Conservation (phyloP, 2,329 filamentous ascomycete genomes). For the Penicillium sp. region DNA sequence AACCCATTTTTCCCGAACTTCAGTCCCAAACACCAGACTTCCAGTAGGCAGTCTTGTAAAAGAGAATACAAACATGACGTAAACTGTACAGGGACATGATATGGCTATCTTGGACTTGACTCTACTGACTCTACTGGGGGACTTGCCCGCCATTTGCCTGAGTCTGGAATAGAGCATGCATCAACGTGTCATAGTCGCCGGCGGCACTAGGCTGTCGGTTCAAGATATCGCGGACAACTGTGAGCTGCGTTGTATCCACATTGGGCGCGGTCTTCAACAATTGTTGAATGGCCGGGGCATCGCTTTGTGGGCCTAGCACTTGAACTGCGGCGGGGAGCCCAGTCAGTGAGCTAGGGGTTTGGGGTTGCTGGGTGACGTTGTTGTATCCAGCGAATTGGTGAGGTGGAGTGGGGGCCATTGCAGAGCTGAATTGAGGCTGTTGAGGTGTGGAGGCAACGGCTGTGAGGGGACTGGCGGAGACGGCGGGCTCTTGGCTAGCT, state of each 20-base stretch:
- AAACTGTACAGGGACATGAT: slow-evolving; percentile 21
- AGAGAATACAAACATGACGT: slow-evolving; percentile 9
- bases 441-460: slow-evolving; percentile 31
- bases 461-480: slow-evolving; percentile 38
- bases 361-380: slow-evolving; percentile 14
- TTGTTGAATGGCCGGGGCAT: slow-evolving; percentile 67
- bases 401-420: slow-evolving; percentile 27
- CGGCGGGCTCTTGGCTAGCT: slow-evolving; percentile 35
- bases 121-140: slow-evolving; percentile 21
- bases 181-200: slow-evolving; percentile 55
- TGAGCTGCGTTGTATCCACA: slow-evolving; percentile 72
- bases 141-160: slow-evolving; percentile 35
- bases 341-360: slow-evolving; percentile 24
- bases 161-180: slow-evolving; percentile 42
- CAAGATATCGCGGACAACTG: slow-evolving; percentile 70
- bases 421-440: slow-evolving; percentile 28
- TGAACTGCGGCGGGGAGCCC: slow-evolving; percentile 63
- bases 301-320: slow-evolving; percentile 65
- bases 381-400: slow-evolving; percentile 19
- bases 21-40: slow-evolving; percentile 16
- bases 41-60: slow-evolving; percentile 10
- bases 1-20: slow-evolving; percentile 9
- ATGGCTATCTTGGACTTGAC: slow-evolving; percentile 9
- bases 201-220: slow-evolving; percentile 66
- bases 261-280: slow-evolving; percentile 68